Percentiles rank a stretch among this genome's conserved stretches.
Conservation (phyloP, 495 filamentous ascomycete genomes). For the Xylona heveae region DNA sequence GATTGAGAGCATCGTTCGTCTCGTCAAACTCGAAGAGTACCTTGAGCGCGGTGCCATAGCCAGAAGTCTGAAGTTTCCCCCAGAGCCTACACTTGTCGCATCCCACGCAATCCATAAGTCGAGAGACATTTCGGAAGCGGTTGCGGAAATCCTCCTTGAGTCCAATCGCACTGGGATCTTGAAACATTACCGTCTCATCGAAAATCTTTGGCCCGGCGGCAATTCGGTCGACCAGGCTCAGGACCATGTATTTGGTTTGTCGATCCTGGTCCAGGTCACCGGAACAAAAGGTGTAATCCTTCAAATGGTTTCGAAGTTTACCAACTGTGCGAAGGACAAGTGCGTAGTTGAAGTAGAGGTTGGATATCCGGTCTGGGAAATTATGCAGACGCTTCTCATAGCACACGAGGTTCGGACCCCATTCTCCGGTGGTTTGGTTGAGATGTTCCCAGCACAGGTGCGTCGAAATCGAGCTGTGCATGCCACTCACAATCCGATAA, state of each 20-base stretch:
- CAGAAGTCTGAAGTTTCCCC: slow-evolving; percentile 93
- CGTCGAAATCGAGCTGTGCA: slow-evolving; percentile 92
- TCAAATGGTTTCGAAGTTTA: slow-evolving; percentile 72
- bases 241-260: slow-evolving; percentile 57
- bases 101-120: slow-evolving; percentile 96
- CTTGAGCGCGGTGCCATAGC: slow-evolving; percentile 88
- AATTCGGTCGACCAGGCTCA: slow-evolving; percentile 42
- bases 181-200: slow-evolving; percentile 89
- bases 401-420: slow-evolving; percentile 81
- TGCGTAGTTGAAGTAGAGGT: slow-evolving; percentile 98
- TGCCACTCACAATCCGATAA: slow-evolving; percentile 81
- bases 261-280: slow-evolving; percentile 63
- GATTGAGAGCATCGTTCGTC: slow-evolving; percentile 49
- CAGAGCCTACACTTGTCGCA: slow-evolving; percentile 97
- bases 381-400: slow-evolving; percentile 66
- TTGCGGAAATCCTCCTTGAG: slow-evolving; percentile 96
- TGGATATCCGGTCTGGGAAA: slow-evolving; percentile 80
- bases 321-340: slow-evolving; percentile 73
- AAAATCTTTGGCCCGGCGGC: slow-evolving; percentile 59
- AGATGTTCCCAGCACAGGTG: slow-evolving; percentile 94
- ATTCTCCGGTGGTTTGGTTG: slow-evolving; percentile 85
- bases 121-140: slow-evolving; percentile 86
- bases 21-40: slow-evolving; percentile 90
- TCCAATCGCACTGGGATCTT: slow-evolving; percentile 39
- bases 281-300: slow-evolving; percentile 76